Conservation (phyloP, 148 eudicot species). For the Vaccinium vitisidaea region DNA sequence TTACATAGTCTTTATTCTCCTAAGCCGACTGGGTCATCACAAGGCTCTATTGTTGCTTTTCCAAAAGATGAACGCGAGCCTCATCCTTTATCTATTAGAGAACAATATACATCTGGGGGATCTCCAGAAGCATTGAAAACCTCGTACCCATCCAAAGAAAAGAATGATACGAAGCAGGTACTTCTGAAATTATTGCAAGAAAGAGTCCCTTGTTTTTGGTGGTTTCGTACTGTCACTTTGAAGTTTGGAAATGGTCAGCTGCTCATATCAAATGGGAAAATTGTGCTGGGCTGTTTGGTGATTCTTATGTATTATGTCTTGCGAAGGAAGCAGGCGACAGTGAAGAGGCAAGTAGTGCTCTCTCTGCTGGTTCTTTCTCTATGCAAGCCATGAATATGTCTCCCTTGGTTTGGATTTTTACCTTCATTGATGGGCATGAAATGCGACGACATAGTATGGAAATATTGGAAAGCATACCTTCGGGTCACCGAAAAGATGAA, state of each 20-base stretch:
- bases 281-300: slow-evolving; percentile 50
- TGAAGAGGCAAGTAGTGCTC: slow-evolving; percentile 51
- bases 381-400: neutral
- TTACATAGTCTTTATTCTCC: slow-evolving; percentile 52
- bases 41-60: slow-evolving; percentile 27
- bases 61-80: slow-evolving; percentile 29
- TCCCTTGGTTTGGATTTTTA: neutral
- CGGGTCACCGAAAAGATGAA: neutral
- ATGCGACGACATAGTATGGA: neutral
- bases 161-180: slow-evolving; percentile 29
- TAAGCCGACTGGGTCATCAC: slow-evolving; percentile 42
- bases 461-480: neutral
- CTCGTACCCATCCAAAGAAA: slow-evolving; percentile 16
- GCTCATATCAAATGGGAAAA: slow-evolving; percentile 53
- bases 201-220: slow-evolving; percentile 31
- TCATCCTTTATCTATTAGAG: slow-evolving; percentile 26
- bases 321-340: slow-evolving; percentile 52
- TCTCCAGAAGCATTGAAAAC: slow-evolving; percentile 26
- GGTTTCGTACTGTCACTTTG: slow-evolving; percentile 50
- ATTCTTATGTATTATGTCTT: slow-evolving; percentile 51
- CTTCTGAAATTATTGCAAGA: slow-evolving; percentile 39
- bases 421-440: neutral
- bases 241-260: slow-evolving; percentile 44
- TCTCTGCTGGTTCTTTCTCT: neutral
- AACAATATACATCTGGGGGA: slow-evolving; percentile 34